Base-by-base conservation (phyloP, 2,329 filamentous ascomycete genomes). In the Leptographium galeiforme region DNA sequence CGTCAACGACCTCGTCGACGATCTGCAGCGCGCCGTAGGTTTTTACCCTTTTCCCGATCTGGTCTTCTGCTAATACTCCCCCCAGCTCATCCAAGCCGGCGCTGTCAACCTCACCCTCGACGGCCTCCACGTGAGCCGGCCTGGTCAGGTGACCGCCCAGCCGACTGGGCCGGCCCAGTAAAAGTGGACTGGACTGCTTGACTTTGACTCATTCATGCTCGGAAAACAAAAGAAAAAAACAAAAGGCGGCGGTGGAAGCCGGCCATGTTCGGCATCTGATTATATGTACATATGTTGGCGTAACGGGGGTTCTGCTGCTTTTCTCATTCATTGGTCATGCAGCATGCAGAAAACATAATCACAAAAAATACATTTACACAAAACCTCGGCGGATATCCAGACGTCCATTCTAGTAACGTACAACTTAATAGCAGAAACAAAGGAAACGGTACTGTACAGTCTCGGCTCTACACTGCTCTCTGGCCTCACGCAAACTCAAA, bases 21-120 rank as follows among this genome's bases (percentile, higher is more conserved):
- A 98, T 69, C 72, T 98, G 55, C 86, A 84, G 57, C 82, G 89
- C 61, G 93, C 93, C 61, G 89, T 94, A 81, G 77, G 88, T 82
- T 39, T 46, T 2, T 33, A 1, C 48, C 7, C 16, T n/a, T n/a
- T 2, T 30, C 13, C 7, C 39, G 8, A 14, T 19, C 25, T 40
- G 33, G 5, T 38, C 33, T 8, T 38, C 25, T 16, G 43, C 43
- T 19, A 44, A 40, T 16, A 7, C 18, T 13, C 11, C 16, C 33
- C 11, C 36, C 56, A 89, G 84, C 81, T 98, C 58, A 89, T 97
- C 34, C 87, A 96, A 81, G 89, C 93, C 7, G 91, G 93, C 50
- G 91, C 93, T 10, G 90, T 97, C 13, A 88, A 81, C 54, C 83
- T 97, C 51, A 89, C 87, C 0, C 69, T 93, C 13, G 85, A 95